phyloP scores from a whole-genome alignment of 2,329 filamentous ascomycete species.

The Cordyceps pruinosa region DNA sequence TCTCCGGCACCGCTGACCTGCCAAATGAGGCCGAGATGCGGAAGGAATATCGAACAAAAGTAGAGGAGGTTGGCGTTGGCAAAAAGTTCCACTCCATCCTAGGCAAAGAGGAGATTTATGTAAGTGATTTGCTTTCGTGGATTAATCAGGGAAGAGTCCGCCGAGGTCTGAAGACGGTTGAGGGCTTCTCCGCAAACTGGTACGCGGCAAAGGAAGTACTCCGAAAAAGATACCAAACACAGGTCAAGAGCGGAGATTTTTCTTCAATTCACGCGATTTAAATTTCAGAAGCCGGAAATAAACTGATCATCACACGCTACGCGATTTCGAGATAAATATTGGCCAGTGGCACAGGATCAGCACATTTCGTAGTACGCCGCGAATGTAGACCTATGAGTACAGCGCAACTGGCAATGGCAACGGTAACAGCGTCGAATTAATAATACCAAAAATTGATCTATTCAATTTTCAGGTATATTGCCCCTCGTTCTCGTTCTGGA shows the following conservation, averaged over 20 bases:
- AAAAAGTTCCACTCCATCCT: neutral
- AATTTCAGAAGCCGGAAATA: no score
- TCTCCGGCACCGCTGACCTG: slow-evolving; percentile 33
- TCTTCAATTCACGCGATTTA: neutral
- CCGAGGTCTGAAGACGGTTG: neutral
- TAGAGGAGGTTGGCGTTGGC: neutral
- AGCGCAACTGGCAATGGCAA: no score
- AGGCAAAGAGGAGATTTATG: neutral
- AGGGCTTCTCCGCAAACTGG: neutral
- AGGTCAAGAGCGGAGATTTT: neutral
- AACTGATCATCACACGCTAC: no score
- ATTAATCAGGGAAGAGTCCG: neutral
- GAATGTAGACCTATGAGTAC: no score
- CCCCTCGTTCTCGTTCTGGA: no score
- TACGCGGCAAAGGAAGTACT: neutral
- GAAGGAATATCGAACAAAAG: neutral
- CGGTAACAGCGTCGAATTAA: no score
- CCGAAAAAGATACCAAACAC: neutral
- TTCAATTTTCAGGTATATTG: no score
- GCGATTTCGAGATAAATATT: neutral
- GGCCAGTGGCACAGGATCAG: no score
- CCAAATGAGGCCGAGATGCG: neutral
- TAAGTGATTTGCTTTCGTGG: neutral
- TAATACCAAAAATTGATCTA: no score
- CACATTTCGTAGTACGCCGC: no score